These are phyloP conservation scores for Podosphaera xanthii DNA, from an alignment of 2,329 filamentous ascomycete species.

Conservation along the genomic window DNA sequence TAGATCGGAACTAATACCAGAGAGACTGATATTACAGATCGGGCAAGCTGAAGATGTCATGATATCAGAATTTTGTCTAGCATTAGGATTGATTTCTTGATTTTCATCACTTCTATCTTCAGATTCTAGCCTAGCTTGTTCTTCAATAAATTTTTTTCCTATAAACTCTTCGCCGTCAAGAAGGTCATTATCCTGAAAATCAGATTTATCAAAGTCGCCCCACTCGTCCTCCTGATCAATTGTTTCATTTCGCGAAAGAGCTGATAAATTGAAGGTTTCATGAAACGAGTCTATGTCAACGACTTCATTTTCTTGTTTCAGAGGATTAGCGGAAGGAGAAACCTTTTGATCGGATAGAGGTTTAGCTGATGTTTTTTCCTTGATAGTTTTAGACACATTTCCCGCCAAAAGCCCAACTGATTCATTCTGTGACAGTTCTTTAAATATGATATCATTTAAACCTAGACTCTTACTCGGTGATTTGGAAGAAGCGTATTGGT, in stretches of 20 bases:
- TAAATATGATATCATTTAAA: too few species aligned
- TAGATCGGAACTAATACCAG: constrained; percentile 37
- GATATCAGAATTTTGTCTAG: constrained; percentile 5
- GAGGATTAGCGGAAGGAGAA: too few species aligned
- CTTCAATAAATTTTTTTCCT: constrained; percentile 49
- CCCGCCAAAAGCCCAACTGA: too few species aligned
- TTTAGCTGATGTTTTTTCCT: too few species aligned
- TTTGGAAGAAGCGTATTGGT: too few species aligned
- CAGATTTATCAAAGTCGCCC: constrained; percentile 33
- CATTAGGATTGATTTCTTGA: constrained; percentile 8
- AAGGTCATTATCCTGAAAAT: constrained; percentile 19
- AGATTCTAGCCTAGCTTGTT: constrained; percentile 44
- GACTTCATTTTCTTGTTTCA: too few species aligned
- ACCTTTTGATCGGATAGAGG: too few species aligned
- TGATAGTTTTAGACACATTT: too few species aligned
- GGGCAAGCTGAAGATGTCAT: constrained; percentile 32
- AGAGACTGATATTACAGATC: constrained; percentile 47
- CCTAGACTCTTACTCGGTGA: too few species aligned
- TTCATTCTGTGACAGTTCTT: too few species aligned
- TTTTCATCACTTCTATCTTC: constrained; percentile 23
- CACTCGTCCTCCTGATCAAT: constrained; percentile 21
- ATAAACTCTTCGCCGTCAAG: constrained; percentile 37
- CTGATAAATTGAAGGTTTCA: too few species aligned
- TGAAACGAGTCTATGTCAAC: neutral
- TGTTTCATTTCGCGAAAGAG: too few species aligned